phyloP scores from a whole-genome alignment of 2,329 filamentous ascomycete genomes.

The Colletotrichum filicis region DNA sequence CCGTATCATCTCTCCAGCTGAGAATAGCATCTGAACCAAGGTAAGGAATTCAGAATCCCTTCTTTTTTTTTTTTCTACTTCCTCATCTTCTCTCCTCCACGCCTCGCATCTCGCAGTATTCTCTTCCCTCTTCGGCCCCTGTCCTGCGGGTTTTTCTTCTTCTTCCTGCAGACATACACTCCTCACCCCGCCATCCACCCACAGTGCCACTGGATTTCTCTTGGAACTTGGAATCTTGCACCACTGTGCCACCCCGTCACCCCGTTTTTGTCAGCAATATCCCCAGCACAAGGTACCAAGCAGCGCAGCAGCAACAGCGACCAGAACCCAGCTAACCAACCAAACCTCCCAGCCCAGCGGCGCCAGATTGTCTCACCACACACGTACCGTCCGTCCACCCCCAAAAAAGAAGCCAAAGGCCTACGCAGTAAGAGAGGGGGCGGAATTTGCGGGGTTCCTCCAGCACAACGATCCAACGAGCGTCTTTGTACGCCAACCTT shows the following conservation, averaged over 20 bases:
- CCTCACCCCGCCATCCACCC: neutral
- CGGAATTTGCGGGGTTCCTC: slow-evolving; percentile 35
- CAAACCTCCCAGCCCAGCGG: slow-evolving; percentile 9
- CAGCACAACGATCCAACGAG: slow-evolving; percentile 29
- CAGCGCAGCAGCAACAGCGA: neutral
- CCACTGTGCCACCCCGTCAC: neutral
- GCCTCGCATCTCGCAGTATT: neutral
- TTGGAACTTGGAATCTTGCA: neutral
- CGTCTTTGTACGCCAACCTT: slow-evolving; percentile 32
- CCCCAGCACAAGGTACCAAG: neutral
- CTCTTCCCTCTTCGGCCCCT: neutral
- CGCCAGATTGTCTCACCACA: slow-evolving; percentile 18
- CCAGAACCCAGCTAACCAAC: slow-evolving; percentile 3
- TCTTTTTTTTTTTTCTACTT: neutral
- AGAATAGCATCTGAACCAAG: neutral
- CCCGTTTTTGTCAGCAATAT: neutral
- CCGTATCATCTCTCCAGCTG: neutral
- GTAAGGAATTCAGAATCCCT: neutral
- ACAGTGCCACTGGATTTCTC: neutral
- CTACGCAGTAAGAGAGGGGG: slow-evolving; percentile 30
- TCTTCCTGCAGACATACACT: neutral
- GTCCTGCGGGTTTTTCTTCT: neutral
- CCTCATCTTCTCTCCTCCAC: neutral
- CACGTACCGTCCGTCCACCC: slow-evolving; percentile 4
- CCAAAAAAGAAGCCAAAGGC: neutral